Evolutionary conservation across 2,329 filamentous ascomycete genomes (phyloP), one percentile per base, ranked within the genome.

Genomic region (Fonsecaea nubica): DNA sequence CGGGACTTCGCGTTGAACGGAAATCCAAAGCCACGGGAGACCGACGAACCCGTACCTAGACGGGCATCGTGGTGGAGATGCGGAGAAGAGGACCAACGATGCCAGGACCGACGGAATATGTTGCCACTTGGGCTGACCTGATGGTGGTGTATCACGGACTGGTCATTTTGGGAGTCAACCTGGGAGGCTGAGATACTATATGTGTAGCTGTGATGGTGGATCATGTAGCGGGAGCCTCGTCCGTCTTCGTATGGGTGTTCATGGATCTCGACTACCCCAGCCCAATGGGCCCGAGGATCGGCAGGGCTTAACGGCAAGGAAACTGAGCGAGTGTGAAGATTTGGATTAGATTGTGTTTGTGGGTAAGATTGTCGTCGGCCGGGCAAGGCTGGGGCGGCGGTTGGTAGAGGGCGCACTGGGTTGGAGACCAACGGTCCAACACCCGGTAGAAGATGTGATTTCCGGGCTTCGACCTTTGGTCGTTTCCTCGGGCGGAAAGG

Each of bases 61-160:
- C 88, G 82, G 64, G 86, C 84, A 74, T 93, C 90, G 12, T 83
- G 81, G 58, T 85, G 84, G 35, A 93, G 79, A 77, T 93, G 91
- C 9, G 91, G 90, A 3, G 90, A 92, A 89, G 35, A 62, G 33
- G 65, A 65, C 68, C 65, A 70, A 30, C 60, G 60, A 25, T 62
- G 62, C 35, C 57, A 63, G 15, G 59, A 61, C 5, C 35, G 42
- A 21, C 55, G 55, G 18, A 61, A n/a, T 13, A 53, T 25, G 10
- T 48, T 53, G 7, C 40, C 54, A 25, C 55, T 18, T 25, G 18
- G 18, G 18, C 18, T 50, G 25, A 10, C 45, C 25, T 5, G 12
- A 25, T 60, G 53, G 35, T 62, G 35, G 36, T 70, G 45, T 84
- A 84, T 75, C 85, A 77, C 71, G n/a, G 78, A 65, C 42, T 63